Evolutionary conservation across 2,329 filamentous ascomycete genomes (phyloP).

Genomic region (Claviceps maximensis): DNA sequence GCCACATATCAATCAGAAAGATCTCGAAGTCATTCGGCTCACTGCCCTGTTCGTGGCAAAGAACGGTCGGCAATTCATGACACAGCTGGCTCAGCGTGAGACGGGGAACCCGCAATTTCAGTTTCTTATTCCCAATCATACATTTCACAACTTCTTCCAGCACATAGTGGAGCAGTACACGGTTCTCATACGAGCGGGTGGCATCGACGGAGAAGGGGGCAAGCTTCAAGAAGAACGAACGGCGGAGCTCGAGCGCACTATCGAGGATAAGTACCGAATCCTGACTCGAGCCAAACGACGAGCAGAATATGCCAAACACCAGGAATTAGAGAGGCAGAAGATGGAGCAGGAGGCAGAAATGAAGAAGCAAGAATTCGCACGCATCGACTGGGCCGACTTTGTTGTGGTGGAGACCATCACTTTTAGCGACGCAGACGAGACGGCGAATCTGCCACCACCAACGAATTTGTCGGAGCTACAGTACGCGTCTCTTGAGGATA

Average conservation of each 20-base stretch:
- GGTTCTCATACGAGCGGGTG: slow-evolving; percentile 56
- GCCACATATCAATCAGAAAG: slow-evolving; percentile 92
- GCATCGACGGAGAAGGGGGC: slow-evolving; percentile 50
- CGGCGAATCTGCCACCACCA: slow-evolving; percentile 73
- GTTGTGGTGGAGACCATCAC: slow-evolving; percentile 88
- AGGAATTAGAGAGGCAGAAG: slow-evolving; percentile 74
- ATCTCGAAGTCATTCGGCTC: slow-evolving; percentile 60
- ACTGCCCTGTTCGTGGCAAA: slow-evolving; percentile 88
- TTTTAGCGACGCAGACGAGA: slow-evolving; percentile 81
- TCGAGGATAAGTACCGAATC: slow-evolving; percentile 67
- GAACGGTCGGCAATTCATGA: slow-evolving; percentile 87
- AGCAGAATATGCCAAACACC: slow-evolving; percentile 74
- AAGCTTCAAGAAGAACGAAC: slow-evolving; percentile 61
- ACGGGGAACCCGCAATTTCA: slow-evolving; percentile 89
- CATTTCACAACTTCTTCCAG: slow-evolving; percentile 90
- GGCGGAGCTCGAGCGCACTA: slow-evolving; percentile 58
- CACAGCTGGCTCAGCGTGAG: slow-evolving; percentile 76
- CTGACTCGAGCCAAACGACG: slow-evolving; percentile 71
- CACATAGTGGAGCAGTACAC: slow-evolving; percentile 88
- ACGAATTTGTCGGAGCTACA: slow-evolving; percentile 85
- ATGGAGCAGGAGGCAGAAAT: slow-evolving; percentile 80
- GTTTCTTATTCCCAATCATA: slow-evolving; percentile 90
- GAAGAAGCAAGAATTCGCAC: slow-evolving; percentile 61
- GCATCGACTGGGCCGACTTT: slow-evolving; percentile 98
- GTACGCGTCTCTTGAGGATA: slow-evolving; percentile 87